Base-by-base conservation (phyloP, 495 filamentous ascomycete genomes). In the Penicillium canariense region DNA sequence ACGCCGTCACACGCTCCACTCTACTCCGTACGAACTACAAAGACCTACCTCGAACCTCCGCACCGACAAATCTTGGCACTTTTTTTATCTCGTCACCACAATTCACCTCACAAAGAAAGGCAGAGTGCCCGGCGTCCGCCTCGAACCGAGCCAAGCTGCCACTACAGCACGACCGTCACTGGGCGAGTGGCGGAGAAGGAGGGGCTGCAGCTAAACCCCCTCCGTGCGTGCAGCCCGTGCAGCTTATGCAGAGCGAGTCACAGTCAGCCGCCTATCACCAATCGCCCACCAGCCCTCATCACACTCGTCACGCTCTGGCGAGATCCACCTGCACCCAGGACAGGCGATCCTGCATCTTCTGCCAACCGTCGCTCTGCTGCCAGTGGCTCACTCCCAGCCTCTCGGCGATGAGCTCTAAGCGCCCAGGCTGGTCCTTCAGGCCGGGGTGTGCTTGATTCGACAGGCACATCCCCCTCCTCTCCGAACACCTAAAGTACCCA, bases 191-290 rank as follows among this genome's bases (percentile, higher is more conserved):
- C 50, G 11, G 25, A 40, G 34, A 22, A 36, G 48, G 48, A 36
- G 47, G 28, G 27, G 40, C 20, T 6, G 15, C n/a, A 47, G 35
- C 48, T 22, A 50, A 52, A 48, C 47, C 44, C 57, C 25, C 34
- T 46, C 30, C 48, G 45, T n/a, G n/a, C n/a, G n/a, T n/a, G 43
- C 9, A 14, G 50, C 55, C 61, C 60, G 62, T 68, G 63, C 65
- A 58, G 60, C 44, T 48, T 48, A 66, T 75, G 72, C 72, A 75
- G 54, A 39, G 12, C 43, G 25, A 45, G 61, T 73, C 72, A 75
- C 70, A 71, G 49, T 75, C 72, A 73, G 45, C 62, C 52, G 52
- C 59, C 56, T 18, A 56, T 62, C 64, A 46, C 66, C 70, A 68
- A 69, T 65, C 62, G 62, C 59, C 36, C 43, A 14, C 47, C 55